These are phyloP conservation scores for Camelina laxa DNA, from an alignment of 345 rosid species.

Conservation along the genomic window DNA sequence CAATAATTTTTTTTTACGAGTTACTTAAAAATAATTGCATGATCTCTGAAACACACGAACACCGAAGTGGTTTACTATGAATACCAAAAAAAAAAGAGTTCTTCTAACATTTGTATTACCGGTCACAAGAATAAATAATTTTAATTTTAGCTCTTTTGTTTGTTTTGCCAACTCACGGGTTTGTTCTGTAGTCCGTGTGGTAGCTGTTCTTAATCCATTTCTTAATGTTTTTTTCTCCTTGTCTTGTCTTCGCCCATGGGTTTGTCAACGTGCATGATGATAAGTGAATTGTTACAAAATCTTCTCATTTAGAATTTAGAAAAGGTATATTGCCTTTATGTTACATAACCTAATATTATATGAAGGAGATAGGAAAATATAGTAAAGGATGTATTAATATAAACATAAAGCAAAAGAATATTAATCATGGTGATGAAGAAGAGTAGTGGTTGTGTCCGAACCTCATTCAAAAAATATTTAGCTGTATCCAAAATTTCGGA, in stretches of 20 bases:
- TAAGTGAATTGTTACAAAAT: constrained; percentile 7
- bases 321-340: constrained; percentile 24
- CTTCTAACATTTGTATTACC: not conserved
- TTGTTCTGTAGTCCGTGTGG: constrained; percentile 33
- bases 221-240: constrained; percentile 9
- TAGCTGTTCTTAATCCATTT: constrained; percentile 31
- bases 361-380: not conserved
- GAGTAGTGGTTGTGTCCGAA: constrained; percentile 15
- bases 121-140: not conserved
- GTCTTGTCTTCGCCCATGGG: constrained; percentile 1
- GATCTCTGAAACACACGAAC: not conserved
- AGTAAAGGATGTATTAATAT: constrained; percentile 8
- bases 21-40: not conserved
- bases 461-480: not conserved
- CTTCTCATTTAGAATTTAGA: not conserved
- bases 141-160: constrained; percentile 16
- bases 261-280: constrained; percentile 24
- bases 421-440: constrained; percentile 3
- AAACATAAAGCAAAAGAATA: constrained; percentile 20
- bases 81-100: not conserved
- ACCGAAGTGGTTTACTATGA: not conserved
- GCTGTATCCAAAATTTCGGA: not conserved
- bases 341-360: constrained; percentile 2
- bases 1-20: not conserved
- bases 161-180: constrained; percentile 40